Base-by-base conservation (phyloP, 78 protist genomes). In the Dictyostelium citrinum region DNA sequence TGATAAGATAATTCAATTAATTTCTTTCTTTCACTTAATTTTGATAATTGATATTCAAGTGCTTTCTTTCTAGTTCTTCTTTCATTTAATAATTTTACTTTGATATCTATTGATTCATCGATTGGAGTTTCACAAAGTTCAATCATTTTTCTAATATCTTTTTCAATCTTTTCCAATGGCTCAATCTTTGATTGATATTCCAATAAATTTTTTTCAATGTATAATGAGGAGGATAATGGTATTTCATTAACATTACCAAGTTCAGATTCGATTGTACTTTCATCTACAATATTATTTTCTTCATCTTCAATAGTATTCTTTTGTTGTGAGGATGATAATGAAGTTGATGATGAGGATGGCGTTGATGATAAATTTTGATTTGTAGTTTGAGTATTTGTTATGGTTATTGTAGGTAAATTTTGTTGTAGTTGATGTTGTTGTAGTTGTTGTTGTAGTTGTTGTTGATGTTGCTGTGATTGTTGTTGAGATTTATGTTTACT, bases 61-160 rank as follows among this genome's bases (percentile, higher is more conserved):
- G 55, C 46, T 41, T 75, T 35, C 45, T 75, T 39, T 75, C 81
- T 75, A 22, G 58, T 20, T 75, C 31, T 75, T 75, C 81, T 75
- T n/a, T 75, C 81, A 41, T 35, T 41, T 75, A 24, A 43, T n/a
- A 75, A 11, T 75, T 75, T 35, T 17, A 75, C 33, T 39, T 75
- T 75, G 8, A 41, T n/a, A n/a, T 41, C 81, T 6, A 70, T 70
- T n/a, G 49, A 39, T n/a, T 75, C 81, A 24, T 75, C 58, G 5
- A 75, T 75, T 41, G 81, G 81, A 17, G n/a, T 24, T 39, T 41
- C 55, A 41, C 81, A 75, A 17, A 39, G 55, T 22, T 75, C 39
- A 41, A 75, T 75, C 81, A 41, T 75, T 43, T 75, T 75, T 43
- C 27, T 41, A 24, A 75, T 75, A 39, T 75, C 81, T n/a, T 75